Evolutionary conservation across 345 rosid genomes (phyloP), one percentile per base, ranked within the genome.

Genomic region (Pistacia atlantica): DNA sequence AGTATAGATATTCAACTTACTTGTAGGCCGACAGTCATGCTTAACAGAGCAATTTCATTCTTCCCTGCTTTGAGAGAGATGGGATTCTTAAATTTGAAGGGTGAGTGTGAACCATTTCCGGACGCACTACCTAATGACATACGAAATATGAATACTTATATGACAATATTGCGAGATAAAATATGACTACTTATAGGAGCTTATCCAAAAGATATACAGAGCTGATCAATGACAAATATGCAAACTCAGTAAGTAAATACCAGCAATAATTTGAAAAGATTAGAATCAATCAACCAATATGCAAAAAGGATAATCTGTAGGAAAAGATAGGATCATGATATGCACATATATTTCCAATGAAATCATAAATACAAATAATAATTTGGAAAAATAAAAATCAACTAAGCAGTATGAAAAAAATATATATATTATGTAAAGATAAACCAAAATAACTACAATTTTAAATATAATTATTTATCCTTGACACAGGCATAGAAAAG

Each of bases 21-120:
- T 83, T 83, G 89, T 67, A 92, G 82, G 80, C 99, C 99, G 72
- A 96, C 97, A 8, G 95, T 89, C 95, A 93, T 86, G 85, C 97
- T 91, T 65, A 96, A 83, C 48, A 96, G 66, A 71, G 92, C 90
- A 69, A 96, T 89, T 56, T 86, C 91, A 74, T 96, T 96, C 82
- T 87, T 84, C 28, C 97, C 98, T 0, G 89, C 90, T 81, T 86
- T 88, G 75, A 93, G 97, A 85, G 92, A 22, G 79, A 92, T 78
- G 60, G 89, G 84, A 45, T 73, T 82, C 78, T 85, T 83, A 83
- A 89, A 87, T 71, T 69, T 86, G 86, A 86, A 91, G 58, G 92
- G 86, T 6, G 84, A 75, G 73, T 87, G 84, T n/a, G 91, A 71
- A 64, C 96, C 98, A 84, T 88, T 92, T 79, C 95, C 97, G 74